Base-by-base conservation (phyloP, 2,329 filamentous ascomycete genomes). In the Penicillium thymicola region DNA sequence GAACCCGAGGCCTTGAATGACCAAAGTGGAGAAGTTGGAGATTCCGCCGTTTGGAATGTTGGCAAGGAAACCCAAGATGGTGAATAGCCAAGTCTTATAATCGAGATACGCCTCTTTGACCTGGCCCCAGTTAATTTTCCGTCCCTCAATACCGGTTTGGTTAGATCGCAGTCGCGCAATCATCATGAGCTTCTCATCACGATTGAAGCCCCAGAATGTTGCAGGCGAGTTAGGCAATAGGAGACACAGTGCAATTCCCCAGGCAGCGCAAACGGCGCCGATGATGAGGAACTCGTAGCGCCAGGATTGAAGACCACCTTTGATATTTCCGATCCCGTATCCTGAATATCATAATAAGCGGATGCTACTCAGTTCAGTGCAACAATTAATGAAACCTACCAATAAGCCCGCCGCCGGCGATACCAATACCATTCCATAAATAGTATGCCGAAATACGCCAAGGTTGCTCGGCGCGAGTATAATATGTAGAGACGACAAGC, bases 101-200 rank as follows among this genome's bases (percentile, higher is more conserved):
- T 74, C 72, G 3, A 65, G 25, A 56, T 74, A 58, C 44, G 68
- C 65, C 51, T 81, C 78, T 23, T 62, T 61, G 16, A 78, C 67
- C 58, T 81, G 78, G 13, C 66, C 62, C 32, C 67, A 61, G 57
- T 80, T 80, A 65, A 76, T 74, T 75, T 73, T 11, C 70, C 76
- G 58, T 79, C 42, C 78, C 42, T 66, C 61, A 11, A 69, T 60
- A 4, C 66, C 66, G 2, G 64, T 65, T 8, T 64, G 60, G 44
- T 68, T 69, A 25, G 42, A 45, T 21, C 42, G 42, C n/a, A 45
- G 27, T 45, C 42, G 42, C 11, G 42, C 42, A 45, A 45, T 45
- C 42, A 45, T 45, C 7, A 45, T 21, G 7, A 45, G 42, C 27
- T 45, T 58, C 47, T 65, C 60, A 21, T 65, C 59, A 4, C 57